phyloP scores from a whole-genome alignment of 2,329 filamentous ascomycete species.

The Colletotrichum camelliae region DNA sequence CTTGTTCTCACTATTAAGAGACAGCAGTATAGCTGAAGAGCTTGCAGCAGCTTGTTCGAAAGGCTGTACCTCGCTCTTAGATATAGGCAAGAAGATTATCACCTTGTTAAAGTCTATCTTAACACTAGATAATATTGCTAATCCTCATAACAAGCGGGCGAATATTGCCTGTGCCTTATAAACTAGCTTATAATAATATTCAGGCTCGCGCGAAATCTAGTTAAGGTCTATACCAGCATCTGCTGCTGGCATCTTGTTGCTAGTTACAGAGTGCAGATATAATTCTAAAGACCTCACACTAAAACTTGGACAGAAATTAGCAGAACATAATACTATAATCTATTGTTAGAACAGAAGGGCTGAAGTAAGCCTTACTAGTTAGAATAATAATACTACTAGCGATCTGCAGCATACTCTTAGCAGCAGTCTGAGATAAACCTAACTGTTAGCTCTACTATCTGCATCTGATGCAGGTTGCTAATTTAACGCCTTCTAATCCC shows the following conservation, averaged over 20 bases:
- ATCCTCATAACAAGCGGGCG: neutral
- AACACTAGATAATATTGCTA: neutral
- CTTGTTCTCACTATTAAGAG: neutral
- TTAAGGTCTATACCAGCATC: neutral
- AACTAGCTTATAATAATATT: neutral
- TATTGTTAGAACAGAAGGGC: neutral
- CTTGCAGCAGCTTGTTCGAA: neutral
- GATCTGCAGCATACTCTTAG: neutral
- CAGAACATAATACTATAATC: neutral
- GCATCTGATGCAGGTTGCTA: neutral
- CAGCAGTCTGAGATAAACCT: neutral
- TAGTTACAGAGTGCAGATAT: neutral
- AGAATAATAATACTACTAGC: neutral
- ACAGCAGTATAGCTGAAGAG: neutral
- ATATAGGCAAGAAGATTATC: neutral
- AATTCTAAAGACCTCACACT: neutral
- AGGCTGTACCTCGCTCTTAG: neutral
- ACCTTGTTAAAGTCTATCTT: neutral
- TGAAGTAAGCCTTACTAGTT: neutral
- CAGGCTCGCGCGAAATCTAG: neutral
- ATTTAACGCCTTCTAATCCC: neutral
- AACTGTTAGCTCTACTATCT: neutral
- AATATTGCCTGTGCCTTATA: neutral
- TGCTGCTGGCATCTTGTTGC: neutral
- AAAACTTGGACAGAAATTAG: neutral